Conservation (phyloP, 2,329 filamentous ascomycete genomes). For the Thermothelomyces thermophilus region DNA sequence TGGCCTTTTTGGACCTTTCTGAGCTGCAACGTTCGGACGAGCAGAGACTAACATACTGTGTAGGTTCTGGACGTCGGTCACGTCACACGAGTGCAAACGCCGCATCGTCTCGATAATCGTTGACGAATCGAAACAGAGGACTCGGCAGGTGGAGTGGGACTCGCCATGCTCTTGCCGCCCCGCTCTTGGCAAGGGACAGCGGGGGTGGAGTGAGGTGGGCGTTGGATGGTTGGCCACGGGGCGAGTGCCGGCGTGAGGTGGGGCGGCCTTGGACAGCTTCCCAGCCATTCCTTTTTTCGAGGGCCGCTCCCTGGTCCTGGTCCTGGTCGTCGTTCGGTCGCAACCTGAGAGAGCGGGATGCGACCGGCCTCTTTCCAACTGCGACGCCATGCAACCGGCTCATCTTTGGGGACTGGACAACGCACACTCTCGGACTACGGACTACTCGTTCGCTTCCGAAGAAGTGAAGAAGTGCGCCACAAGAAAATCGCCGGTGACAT, state of each 20-base stretch:
- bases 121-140: background rate
- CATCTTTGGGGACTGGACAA: background rate
- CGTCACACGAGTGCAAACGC: background rate
- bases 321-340: slow-evolving; percentile 1
- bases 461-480: background rate
- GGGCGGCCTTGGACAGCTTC: slow-evolving; percentile 12
- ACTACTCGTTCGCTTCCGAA: background rate
- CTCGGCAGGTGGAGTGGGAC: background rate
- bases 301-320: background rate
- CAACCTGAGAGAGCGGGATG: background rate
- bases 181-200: slow-evolving; percentile 3
- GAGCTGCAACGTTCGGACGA: background rate
- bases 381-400: slow-evolving; percentile 3
- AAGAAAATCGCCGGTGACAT: background rate
- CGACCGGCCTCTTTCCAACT: background rate
- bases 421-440: background rate
- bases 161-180: background rate
- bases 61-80: background rate
- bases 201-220: too few species aligned
- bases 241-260: background rate
- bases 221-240: slow-evolving; percentile 15
- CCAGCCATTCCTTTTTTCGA: slow-evolving; percentile 33
- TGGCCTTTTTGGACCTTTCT: background rate
- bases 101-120: background rate
- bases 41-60: background rate